Evolutionary conservation across 1,139 yeast species (phyloP), one percentile per base, ranked within the genome.

Genomic region (Meyerozyma sp.): DNA sequence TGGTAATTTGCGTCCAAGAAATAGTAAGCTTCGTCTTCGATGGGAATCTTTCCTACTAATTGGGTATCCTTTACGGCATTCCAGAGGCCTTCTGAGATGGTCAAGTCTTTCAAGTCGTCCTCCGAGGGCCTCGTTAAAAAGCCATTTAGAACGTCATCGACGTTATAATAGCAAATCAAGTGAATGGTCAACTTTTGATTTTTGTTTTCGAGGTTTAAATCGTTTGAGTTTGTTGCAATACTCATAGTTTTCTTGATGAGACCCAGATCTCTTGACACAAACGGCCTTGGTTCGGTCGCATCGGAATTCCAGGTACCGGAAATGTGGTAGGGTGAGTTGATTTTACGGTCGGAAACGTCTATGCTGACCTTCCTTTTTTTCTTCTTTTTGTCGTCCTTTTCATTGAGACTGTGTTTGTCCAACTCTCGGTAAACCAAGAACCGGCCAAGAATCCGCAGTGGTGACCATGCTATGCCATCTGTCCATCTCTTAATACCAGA

Each of bases 401-500:
- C 69, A 36, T 48, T 54, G 9, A 63, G 46, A n/a, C 75, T 69
- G 23, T 72, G 72, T 51, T 78, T 77, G 54, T 86, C 90, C 43
- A 87, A 66, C 60, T 87, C 94, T 36, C 95, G 75, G 61, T 90
- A 90, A 8, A 90, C 84, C 36, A 90, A 68, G 53, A 90, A 90
- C 46, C 94, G 72, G 3, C 95, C 95, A 36, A 88, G 70, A 27
- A 90, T 88, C 42, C 97, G 69, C 2, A 94, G 84, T 0, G 97
- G 96, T 1, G 91, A 82, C 97, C 97, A 90, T 10, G 91, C 75
- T 18, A 87, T 79, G 13, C 97, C 96, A 58, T 90, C 97, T 0
- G 97, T 90, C 97, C 97, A 90, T 44, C 97, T 70, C 60, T 86
- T 86, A 49, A 90, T 89, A 1, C 94, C 93, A 0, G 93, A 82